Evolutionary conservation across 139 green algal genomes (phyloP).

Genomic region (Zygnema cylindricum): DNA sequence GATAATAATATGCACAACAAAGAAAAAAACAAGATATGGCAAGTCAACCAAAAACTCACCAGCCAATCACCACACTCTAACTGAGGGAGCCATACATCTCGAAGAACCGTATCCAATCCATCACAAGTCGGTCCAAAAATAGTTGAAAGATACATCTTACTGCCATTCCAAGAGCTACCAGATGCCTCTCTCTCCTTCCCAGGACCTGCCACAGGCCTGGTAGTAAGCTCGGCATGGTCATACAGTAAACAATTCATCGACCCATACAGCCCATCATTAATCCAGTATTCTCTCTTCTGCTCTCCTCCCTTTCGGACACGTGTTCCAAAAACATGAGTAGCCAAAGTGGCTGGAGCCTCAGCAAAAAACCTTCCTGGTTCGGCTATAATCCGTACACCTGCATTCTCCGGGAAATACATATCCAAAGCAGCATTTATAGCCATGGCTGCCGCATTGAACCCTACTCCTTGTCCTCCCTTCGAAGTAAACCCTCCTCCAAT

Average conservation of each 20-base stretch:
- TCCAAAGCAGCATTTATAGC: slow-evolving; percentile 88
- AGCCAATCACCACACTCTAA: slow-evolving; percentile 91
- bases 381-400: slow-evolving; percentile 77
- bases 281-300: slow-evolving; percentile 79
- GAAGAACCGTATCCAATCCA: slow-evolving; percentile 65
- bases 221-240: slow-evolving; percentile 72
- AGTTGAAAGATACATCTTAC: slow-evolving; percentile 27
- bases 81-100: slow-evolving; percentile 72
- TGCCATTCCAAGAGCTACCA: not conserved
- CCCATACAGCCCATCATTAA: slow-evolving; percentile 94
- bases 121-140: slow-evolving; percentile 71
- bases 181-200: not conserved
- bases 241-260: slow-evolving; percentile 95
- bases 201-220: slow-evolving; percentile 56
- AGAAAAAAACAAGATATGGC: not conserved
- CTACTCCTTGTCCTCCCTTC: slow-evolving; percentile 16
- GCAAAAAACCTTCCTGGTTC: slow-evolving; percentile 98
- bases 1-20: not conserved
- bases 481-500: slow-evolving; percentile 94
- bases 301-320: slow-evolving; percentile 57
- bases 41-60: slow-evolving; percentile 25
- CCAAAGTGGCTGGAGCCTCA: slow-evolving; percentile 82
- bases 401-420: slow-evolving; percentile 77
- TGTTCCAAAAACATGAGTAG: slow-evolving; percentile 82
- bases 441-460: slow-evolving; percentile 79